These are phyloP conservation scores for Kwoniella dendrophila DNA, from an alignment of 768 basidiomycete genomes.

Conservation along the genomic window DNA sequence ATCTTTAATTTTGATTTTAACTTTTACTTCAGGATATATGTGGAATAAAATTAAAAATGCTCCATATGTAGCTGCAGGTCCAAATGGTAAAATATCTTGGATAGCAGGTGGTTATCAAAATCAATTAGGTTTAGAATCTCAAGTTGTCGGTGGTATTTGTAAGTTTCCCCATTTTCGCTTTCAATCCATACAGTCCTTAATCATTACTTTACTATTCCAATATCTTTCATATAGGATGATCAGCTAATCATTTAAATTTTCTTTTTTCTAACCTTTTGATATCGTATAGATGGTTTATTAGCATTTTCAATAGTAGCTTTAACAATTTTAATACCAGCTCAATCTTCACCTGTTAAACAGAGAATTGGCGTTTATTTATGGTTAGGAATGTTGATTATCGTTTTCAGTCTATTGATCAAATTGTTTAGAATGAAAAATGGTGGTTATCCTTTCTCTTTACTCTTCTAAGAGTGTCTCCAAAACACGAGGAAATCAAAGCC, in stretches of 20 bases:
- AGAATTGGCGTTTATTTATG: constrained; percentile 86
- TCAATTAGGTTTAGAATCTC: constrained; percentile 90
- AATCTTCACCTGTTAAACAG: constrained; percentile 71
- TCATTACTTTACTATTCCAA: background rate
- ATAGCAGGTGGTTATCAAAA: constrained; percentile 85
- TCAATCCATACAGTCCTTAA: background rate
- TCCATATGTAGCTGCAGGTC: constrained; percentile 66
- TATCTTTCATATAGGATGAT: background rate
- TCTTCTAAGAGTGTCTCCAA: constrained; percentile 50
- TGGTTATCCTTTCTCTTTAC: constrained; percentile 60
- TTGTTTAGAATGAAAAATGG: constrained; percentile 89
- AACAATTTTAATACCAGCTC: constrained; percentile 67
- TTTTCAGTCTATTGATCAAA: constrained; percentile 83
- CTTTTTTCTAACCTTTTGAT: background rate
- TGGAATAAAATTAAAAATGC: constrained; percentile 85
- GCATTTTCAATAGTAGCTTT: constrained; percentile 77
- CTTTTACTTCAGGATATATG: constrained; percentile 95
- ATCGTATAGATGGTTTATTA: constrained; percentile 72
- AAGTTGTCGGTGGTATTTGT: constrained; percentile 85
- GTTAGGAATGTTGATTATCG: constrained; percentile 74
- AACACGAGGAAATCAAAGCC: no score
- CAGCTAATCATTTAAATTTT: background rate
- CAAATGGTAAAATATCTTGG: constrained; percentile 65
- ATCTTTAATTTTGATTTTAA: constrained; percentile 66
- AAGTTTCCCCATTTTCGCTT: constrained; percentile 54